Base-by-base conservation (phyloP, 129 eudicot species). In the Scalesia atractyloides region DNA sequence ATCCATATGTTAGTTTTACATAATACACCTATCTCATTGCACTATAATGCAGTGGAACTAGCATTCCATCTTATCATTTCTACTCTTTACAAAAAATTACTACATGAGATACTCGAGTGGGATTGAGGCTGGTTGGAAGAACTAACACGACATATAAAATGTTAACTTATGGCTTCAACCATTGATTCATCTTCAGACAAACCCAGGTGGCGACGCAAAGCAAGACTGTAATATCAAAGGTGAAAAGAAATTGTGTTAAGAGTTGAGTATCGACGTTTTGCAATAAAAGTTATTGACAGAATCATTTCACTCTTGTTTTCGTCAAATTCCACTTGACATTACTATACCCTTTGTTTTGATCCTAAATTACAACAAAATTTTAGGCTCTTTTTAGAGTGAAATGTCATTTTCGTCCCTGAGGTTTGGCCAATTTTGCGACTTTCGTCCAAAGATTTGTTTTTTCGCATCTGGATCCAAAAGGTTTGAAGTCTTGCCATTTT, bases 151-250 rank as follows among this genome's bases (percentile, higher is more conserved):
- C 33, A 19, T 68, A 39, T 41, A 62, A 39, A 56, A 78, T 64
- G 41, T 71, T 44, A 78, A 33, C 73, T 44, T 20, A 19, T 15
- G 10, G 73, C 30, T 71, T 71, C 72, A 12, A 37, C 56, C 34
- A 46, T 36, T 16, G 58, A 39, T 37, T 69, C 72, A 61, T 77
- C 81, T 62, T 52, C 66, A 14, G 73, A 71, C 44, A 78, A 41
- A 71, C 71, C 82, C 53, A 78, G 61, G 49, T 78, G 82, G 18
- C 66, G 68, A 26, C 36, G 77, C 66, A 78, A 78, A 63, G 82
- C 82, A 72, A 54, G 82, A 33, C 82, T 78, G 77, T 33, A 43
- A 44, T 41, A 46, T 12, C 82, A 78, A 52, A 20, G 47, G 70
- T 47, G 9, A 26, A 37, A 61, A 52, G 17, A 4, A 51, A 70